Evolutionary conservation across 2,329 filamentous ascomycete genomes (phyloP), one percentile per base, ranked within the genome.

Genomic region (Didymella glomerata): DNA sequence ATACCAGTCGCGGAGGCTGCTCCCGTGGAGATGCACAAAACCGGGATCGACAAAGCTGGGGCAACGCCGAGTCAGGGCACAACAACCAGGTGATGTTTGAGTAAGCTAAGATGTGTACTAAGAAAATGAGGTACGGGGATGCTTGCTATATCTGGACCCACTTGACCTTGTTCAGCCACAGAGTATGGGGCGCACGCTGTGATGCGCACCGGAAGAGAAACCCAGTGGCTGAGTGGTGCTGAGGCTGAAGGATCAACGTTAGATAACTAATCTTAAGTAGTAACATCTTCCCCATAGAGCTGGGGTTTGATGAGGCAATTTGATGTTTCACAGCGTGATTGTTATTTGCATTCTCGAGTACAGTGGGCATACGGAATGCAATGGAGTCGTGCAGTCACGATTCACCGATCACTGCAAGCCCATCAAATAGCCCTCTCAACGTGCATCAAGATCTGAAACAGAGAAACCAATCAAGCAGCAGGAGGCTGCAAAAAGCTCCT

Each of bases 31-130:
- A 57, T 41, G 25, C 16, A 48, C 4, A 32, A 10, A 16, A 3
- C n/a, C 9, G 4, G 32, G 54, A 51, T 57, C 41, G 20, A 47
- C 48, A 52, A 52, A 48, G 42, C 54, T 57, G 42, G 36, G 48
- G 36, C 48, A 44, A 22, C 44, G 44, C n/a, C 48, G 44, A 52
- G 54, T 52, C 54, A 52, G 28, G 34, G 16, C 11, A 45, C 28
- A n/a, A 16, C 20, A 24, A n/a, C 44, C 54, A 52, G 38, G 54
- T 52, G 48, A 52, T 41, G 42, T 2, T n/a, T 44, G 24, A 22
- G 11, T 16, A 6, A 20, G 13, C 16, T 34, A 9, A 50, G 32
- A 22, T 6, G 22, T 22, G n/a, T 20, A 22, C n/a, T 40, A 38
- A 40, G 6, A 38, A 30, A 14, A 46, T 38, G 32, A 24, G 24